phyloP scores from a whole-genome alignment of 805 yeast species.

The Lipomyces kockii region DNA sequence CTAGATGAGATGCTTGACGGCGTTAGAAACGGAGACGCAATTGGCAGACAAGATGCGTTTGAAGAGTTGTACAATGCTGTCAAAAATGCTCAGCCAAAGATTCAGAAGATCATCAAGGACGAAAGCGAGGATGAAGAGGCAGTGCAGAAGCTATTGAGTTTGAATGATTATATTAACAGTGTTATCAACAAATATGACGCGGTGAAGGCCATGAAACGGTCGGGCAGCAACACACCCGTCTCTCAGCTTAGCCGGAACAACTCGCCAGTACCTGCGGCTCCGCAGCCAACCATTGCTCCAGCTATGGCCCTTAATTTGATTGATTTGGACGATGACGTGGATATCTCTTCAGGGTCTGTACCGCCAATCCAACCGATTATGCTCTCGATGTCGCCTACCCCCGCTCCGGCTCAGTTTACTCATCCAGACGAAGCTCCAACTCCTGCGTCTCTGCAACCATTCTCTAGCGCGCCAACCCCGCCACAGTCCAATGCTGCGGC shows the following conservation, averaged over 20 bases:
- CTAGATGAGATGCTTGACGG: conserved; percentile 80
- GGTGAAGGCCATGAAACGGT: conserved; percentile 60
- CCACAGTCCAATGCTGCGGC: conserved; percentile 16
- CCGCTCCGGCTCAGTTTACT: conserved; percentile 9
- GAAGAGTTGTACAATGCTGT: conserved; percentile 77
- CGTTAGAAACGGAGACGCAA: conserved; percentile 45
- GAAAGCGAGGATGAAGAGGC: conserved; percentile 70
- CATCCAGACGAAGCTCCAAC: neutral
- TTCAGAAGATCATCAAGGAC: conserved; percentile 81
- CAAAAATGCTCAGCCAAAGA: conserved; percentile 83
- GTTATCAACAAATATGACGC: conserved; percentile 69
- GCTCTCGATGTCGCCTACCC: conserved; percentile 27
- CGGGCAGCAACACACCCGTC: conserved; percentile 15
- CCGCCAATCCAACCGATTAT: conserved; percentile 17
- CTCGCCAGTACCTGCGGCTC: conserved; percentile 11
- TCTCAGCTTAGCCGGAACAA: conserved; percentile 21
- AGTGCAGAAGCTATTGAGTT: conserved; percentile 63
- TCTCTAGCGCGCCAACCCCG: neutral
- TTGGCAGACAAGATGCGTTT: conserved; percentile 68
- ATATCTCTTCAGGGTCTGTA: conserved; percentile 8
- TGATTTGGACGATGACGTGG: conserved; percentile 69
- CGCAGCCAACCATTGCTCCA: conserved; percentile 46
- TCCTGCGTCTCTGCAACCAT: neutral
- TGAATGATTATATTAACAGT: conserved; percentile 77
- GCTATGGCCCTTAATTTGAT: conserved; percentile 56